Base-by-base conservation (phyloP, 805 yeast species). In the Sungouiella thailandica region DNA sequence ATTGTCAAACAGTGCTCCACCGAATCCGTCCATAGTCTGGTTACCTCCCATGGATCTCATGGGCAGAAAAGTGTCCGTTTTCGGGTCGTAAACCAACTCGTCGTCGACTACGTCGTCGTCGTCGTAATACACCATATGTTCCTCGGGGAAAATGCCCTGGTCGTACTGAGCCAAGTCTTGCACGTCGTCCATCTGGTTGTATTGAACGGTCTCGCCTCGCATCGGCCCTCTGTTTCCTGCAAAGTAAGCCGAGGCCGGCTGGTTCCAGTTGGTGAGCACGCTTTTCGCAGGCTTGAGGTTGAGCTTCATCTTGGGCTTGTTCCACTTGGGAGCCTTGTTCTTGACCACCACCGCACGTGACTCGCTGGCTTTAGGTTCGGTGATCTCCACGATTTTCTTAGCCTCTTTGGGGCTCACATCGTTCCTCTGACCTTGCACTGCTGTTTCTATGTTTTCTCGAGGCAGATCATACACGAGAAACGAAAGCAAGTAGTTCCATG, bases 401-500 rank as follows among this genome's bases (percentile, higher is more conserved):
- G 11, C 17, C 7, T 11, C 14, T 23, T 7, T 23, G 7, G 26
- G 26, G n/a, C n/a, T n/a, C n/a, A n/a, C n/a, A n/a, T n/a, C n/a
- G n/a, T n/a, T n/a, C n/a, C n/a, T n/a, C n/a, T n/a, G n/a, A n/a
- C n/a, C n/a, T n/a, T n/a, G n/a, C n/a, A n/a, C n/a, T n/a, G n/a
- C n/a, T 7, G 22, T 25, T 2, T 37, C 25, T 4, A 23, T 12
- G 4, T 17, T 35, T 19, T 9, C 22, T 9, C 8, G 7, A 9
- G 16, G 38, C 32, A 24, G 28, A 8, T 24, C 30, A 40, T 62
- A 62, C 3, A 53, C 61, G 2, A 65, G 35, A 63, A 65, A 62
- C 7, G 68, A 59, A 15, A 65, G 48, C 12, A 63, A 19, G 36
- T 57, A 58, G 32, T 55, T 57, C 71, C 71, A 65, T 8, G 50